These are phyloP conservation scores for Filobasidium uniguttulatum DNA, from an alignment of 1,284 basidiomycete genomes.

Conservation along the genomic window DNA sequence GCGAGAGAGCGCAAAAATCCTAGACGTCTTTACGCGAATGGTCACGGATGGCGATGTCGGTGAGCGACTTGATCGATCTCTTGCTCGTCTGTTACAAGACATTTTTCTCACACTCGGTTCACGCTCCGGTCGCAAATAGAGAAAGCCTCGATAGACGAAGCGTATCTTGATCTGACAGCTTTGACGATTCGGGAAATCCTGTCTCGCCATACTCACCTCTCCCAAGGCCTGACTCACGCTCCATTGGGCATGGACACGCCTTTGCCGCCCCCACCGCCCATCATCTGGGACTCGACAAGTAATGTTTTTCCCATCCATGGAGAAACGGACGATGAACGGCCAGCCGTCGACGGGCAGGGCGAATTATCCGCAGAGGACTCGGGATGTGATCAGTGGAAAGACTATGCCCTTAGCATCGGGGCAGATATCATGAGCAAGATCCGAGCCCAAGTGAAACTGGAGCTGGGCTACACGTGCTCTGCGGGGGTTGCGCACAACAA, in stretches of 20 bases:
- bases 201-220: conserved; percentile 60
- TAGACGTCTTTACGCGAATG: conserved; percentile 67
- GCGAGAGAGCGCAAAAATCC: conserved; percentile 76
- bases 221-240: conserved; percentile 52
- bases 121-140: too few relatives aligned
- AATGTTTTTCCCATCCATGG: conserved; percentile 54
- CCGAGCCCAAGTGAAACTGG: conserved; percentile 51
- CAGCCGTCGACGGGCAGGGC: conserved; percentile 14
- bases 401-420: conserved; percentile 76
- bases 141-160: conserved; percentile 55
- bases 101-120: not conserved
- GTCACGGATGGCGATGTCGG: conserved; percentile 56
- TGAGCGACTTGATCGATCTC: conserved; percentile 28
- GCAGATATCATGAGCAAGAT: conserved; percentile 76
- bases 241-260: conserved; percentile 62
- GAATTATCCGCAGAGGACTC: conserved; percentile 1
- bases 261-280: conserved; percentile 59
- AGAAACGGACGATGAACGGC: conserved; percentile 22
- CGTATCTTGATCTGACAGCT: conserved; percentile 75
- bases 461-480: conserved; percentile 84
- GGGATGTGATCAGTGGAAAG: conserved; percentile 66
- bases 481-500: conserved; percentile 94
- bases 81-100: too few relatives aligned
- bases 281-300: conserved; percentile 54
- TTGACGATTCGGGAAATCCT: conserved; percentile 61